These are phyloP conservation scores for Zizania latifolia DNA, from an alignment of 176 grass and related monocot genomes.

Conservation along the genomic window DNA sequence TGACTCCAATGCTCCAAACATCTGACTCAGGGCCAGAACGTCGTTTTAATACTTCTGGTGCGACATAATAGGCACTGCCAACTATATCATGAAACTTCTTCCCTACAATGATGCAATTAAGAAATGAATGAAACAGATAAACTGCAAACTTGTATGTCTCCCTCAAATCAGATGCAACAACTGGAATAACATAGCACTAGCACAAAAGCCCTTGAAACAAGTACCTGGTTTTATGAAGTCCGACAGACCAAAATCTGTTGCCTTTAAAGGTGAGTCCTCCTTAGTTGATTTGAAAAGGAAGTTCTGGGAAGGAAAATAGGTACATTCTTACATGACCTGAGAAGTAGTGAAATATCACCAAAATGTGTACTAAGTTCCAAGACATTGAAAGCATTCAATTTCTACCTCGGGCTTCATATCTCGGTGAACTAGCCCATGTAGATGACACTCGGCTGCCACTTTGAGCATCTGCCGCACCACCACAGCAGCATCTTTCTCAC, in stretches of 20 bases:
- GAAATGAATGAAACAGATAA: conserved; percentile 5
- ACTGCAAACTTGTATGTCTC: neutral
- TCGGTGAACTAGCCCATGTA: conserved; percentile 93
- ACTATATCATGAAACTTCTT: conserved; percentile 91
- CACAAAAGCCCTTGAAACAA: neutral
- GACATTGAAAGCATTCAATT: conserved; percentile 12
- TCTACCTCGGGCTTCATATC: conserved; percentile 99
- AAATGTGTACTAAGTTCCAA: conserved; percentile 27
- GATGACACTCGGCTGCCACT: conserved; percentile 93
- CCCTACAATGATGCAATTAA: conserved; percentile 46
- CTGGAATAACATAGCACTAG: conserved; percentile 19
- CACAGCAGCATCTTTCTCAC: conserved; percentile 97
- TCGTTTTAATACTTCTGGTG: conserved; percentile 91
- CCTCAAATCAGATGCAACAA: conserved; percentile 13
- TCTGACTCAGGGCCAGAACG: conserved; percentile 89
- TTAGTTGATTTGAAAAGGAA: conserved; percentile 93
- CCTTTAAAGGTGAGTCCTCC: conserved; percentile 79
- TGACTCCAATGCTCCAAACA: conserved; percentile 99
- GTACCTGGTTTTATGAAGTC: conserved; percentile 91
- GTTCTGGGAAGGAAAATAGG: conserved; percentile 82
- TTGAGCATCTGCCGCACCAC: conserved; percentile 97
- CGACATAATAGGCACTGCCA: conserved; percentile 99
- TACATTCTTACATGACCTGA: conserved; percentile 47
- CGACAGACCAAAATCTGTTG: conserved; percentile 97
- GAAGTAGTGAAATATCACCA: conserved; percentile 51